Evolutionary conservation across 2,329 filamentous ascomycete species (phyloP).

Genomic region (Pseudogymnoascus sp.): DNA sequence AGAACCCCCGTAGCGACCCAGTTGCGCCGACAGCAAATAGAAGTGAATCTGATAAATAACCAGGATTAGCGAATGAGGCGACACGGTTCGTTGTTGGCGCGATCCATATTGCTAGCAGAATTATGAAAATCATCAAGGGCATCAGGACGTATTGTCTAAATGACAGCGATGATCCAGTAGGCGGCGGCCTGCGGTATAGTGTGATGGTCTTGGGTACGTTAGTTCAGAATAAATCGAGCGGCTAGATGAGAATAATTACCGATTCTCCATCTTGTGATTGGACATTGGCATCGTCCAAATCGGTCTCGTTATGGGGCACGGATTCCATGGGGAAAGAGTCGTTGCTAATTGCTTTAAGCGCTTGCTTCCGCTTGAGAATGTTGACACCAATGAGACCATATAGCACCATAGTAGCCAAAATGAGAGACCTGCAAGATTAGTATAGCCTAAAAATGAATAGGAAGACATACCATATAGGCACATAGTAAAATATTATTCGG

Average conservation of each 20-base stretch:
- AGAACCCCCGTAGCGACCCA: slow-evolving; percentile 56
- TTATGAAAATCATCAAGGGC: slow-evolving; percentile 59
- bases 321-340: slow-evolving; percentile 24
- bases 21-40: slow-evolving; percentile 53
- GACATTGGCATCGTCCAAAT: slow-evolving; percentile 13
- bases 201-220: slow-evolving; percentile 22
- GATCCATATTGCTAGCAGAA: slow-evolving; percentile 61
- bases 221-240: not conserved
- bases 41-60: slow-evolving; percentile 57
- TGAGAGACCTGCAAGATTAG: slow-evolving; percentile 42
- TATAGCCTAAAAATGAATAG: slow-evolving; percentile 8
- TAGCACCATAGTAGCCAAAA: slow-evolving; percentile 51
- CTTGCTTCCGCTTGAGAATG: slow-evolving; percentile 56
- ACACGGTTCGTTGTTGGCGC: slow-evolving; percentile 67
- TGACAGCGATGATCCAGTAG: slow-evolving; percentile 25
- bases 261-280: not conserved
- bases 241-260: not conserved
- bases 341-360: slow-evolving; percentile 38
- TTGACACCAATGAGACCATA: slow-evolving; percentile 54
- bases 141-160: slow-evolving; percentile 32
- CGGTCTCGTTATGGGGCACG: slow-evolving; percentile 15
- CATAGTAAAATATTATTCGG: slow-evolving; percentile 66
- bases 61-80: slow-evolving; percentile 42
- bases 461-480: slow-evolving; percentile 49
- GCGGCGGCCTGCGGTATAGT: slow-evolving; percentile 12